Conservation (phyloP, 345 rosid genomes). For the Balakata baccata region DNA sequence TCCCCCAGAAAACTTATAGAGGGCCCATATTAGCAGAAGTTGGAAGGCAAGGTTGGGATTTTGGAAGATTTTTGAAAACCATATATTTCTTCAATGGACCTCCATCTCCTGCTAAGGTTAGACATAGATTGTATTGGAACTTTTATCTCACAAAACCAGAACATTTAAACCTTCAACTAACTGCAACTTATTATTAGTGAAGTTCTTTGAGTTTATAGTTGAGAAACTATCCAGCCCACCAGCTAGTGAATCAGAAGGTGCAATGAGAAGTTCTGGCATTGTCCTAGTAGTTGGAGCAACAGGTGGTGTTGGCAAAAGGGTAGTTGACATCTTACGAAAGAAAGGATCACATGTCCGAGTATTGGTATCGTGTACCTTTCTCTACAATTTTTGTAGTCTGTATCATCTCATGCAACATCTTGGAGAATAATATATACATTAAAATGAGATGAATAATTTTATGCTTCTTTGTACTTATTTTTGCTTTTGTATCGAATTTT, state of each 20-base stretch:
- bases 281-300: conserved; percentile 91
- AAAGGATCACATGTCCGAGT: conserved; percentile 73
- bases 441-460: neutral
- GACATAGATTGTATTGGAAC: neutral
- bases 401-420: neutral
- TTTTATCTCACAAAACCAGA: neutral
- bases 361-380: conserved; percentile 46
- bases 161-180: conserved; percentile 19
- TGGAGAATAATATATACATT: neutral
- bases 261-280: conserved; percentile 56
- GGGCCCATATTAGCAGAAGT: conserved; percentile 38
- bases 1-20: conserved; percentile 32
- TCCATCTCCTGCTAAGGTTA: conserved; percentile 82
- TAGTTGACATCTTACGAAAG: conserved; percentile 56
- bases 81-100: conserved; percentile 79
- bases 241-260: conserved; percentile 31
- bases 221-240: conserved; percentile 58
- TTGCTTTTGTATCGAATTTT: neutral
- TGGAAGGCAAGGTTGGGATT: conserved; percentile 71
- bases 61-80: conserved; percentile 82
- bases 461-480: neutral
- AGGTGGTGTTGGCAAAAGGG: conserved; percentile 92
- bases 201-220: conserved; percentile 65
- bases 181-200: conserved; percentile 23
- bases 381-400: neutral